These are phyloP conservation scores for Geotrichum aggregatum DNA, from an alignment of 1,139 yeast genomes.

Conservation along the genomic window DNA sequence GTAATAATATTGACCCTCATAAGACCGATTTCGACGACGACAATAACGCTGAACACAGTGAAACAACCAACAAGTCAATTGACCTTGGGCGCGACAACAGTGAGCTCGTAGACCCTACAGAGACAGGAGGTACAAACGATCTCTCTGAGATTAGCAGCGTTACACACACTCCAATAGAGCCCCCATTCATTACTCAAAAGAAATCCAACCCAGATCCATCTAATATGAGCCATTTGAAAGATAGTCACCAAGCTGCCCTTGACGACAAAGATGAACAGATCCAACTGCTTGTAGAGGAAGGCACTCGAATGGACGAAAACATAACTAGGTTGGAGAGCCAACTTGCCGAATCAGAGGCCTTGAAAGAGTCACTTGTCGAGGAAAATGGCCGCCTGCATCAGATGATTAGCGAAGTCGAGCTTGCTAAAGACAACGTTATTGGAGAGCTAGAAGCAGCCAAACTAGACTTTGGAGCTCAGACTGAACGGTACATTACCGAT, in stretches of 20 bases:
- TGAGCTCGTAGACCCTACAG: background rate
- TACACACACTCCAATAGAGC: background rate
- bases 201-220: background rate
- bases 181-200: background rate
- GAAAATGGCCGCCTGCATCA: slow-evolving; percentile 36
- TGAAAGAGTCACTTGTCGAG: slow-evolving; percentile 35
- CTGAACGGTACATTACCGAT: slow-evolving; percentile 18
- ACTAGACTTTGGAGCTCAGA: slow-evolving; percentile 12
- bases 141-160: background rate
- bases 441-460: slow-evolving; percentile 10
- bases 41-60: background rate
- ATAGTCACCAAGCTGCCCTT: slow-evolving; percentile 21
- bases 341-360: slow-evolving; percentile 33
- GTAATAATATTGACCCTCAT: background rate
- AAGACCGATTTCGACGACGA: background rate
- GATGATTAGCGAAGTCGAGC: slow-evolving; percentile 33
- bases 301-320: slow-evolving; percentile 33
- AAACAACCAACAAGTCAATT: no score
- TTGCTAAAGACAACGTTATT: slow-evolving; percentile 23
- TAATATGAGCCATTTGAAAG: background rate
- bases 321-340: slow-evolving; percentile 33
- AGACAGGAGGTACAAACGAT: background rate
- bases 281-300: slow-evolving; percentile 32
- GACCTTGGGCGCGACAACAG: background rate
- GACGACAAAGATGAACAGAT: slow-evolving; percentile 35